phyloP scores from a whole-genome alignment of 1,284 basidiomycete species.

The Ceratorhiza oryzae-sativae region DNA sequence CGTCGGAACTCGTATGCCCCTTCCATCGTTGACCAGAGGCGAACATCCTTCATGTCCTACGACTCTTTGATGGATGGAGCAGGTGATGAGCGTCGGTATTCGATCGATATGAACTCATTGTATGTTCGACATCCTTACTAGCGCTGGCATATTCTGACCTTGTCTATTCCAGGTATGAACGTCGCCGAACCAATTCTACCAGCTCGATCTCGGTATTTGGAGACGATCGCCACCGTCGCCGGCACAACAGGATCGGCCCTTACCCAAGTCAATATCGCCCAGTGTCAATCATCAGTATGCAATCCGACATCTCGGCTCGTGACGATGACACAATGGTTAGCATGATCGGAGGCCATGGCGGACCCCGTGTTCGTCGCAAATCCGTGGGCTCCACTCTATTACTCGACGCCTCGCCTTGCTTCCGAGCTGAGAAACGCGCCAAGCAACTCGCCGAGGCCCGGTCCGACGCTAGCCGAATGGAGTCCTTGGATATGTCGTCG shows the following conservation, averaged over 20 bases:
- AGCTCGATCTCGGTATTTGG: conserved; percentile 74
- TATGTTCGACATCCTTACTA: not conserved
- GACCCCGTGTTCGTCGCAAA: conserved; percentile 61
- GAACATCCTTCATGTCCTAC: conserved; percentile 50
- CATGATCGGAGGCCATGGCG: conserved; percentile 73
- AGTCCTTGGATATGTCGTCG: not conserved
- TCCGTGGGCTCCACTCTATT: conserved; percentile 64
- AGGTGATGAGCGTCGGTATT: conserved; percentile 17
- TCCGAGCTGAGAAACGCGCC: conserved; percentile 64
- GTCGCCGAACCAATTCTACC: conserved; percentile 55
- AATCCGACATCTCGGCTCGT: conserved; percentile 56
- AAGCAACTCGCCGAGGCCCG: conserved; percentile 54
- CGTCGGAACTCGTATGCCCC: conserved; percentile 20
- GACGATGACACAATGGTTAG: conserved; percentile 83
- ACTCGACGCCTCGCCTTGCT: conserved; percentile 74
- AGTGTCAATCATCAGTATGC: conserved; percentile 65
- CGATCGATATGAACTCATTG: conserved; percentile 31
- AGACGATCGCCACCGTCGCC: conserved; percentile 52
- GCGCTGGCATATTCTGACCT: not conserved
- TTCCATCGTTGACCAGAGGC: conserved; percentile 37
- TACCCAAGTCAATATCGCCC: conserved; percentile 64
- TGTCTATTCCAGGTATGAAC: conserved; percentile 46
- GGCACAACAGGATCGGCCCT: conserved; percentile 50
- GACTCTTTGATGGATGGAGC: conserved; percentile 68
- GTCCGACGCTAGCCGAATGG: conserved; percentile 4